A percentile compares a stretch with the other conserved stretches of the same genome.
Conservation (phyloP, 352 stramenopile species). For the Thalassiosira mediterranea region DNA sequence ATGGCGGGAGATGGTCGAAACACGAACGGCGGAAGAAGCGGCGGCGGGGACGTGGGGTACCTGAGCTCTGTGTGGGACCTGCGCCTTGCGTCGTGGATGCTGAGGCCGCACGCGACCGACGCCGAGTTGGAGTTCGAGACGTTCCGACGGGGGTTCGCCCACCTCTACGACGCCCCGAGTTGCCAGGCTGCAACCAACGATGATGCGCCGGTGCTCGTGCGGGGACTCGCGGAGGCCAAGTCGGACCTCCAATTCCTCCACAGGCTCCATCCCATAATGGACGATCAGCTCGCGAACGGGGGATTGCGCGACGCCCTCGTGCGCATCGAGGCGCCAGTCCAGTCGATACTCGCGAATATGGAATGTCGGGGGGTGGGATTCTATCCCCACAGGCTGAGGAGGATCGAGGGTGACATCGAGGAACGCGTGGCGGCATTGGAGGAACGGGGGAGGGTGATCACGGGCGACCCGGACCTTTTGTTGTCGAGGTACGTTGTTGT, state of each 20-base stretch:
- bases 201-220: conserved; percentile 23
- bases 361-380: conserved; percentile 60
- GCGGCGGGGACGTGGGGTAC: too few species aligned
- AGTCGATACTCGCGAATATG: conserved; percentile 55
- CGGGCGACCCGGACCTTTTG: conserved; percentile 44
- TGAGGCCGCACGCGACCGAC: conserved; percentile 42
- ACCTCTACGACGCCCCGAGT: conserved; percentile 36
- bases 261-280: conserved; percentile 47
- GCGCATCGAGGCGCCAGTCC: conserved; percentile 52
- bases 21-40: too few species aligned
- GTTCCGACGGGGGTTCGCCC: conserved; percentile 45
- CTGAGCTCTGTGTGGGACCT: conserved; percentile 59
- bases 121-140: conserved; percentile 41
- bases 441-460: conserved; percentile 30
- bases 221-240: conserved; percentile 35
- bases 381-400: conserved; percentile 34
- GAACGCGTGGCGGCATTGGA: conserved; percentile 36
- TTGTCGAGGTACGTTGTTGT: conserved; percentile 33
- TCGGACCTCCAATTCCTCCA: conserved; percentile 42
- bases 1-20: too few species aligned
- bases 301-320: conserved; percentile 43
- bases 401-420: conserved; percentile 39
- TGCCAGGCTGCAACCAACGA: conserved; percentile 7
- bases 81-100: conserved; percentile 50
- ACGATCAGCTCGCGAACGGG: conserved; percentile 29